Percentiles rank a stretch among this genome's conserved stretches.
These are phyloP conservation scores for Mrakia gelida DNA, from an alignment of 768 basidiomycete genomes.

Conservation along the genomic window DNA sequence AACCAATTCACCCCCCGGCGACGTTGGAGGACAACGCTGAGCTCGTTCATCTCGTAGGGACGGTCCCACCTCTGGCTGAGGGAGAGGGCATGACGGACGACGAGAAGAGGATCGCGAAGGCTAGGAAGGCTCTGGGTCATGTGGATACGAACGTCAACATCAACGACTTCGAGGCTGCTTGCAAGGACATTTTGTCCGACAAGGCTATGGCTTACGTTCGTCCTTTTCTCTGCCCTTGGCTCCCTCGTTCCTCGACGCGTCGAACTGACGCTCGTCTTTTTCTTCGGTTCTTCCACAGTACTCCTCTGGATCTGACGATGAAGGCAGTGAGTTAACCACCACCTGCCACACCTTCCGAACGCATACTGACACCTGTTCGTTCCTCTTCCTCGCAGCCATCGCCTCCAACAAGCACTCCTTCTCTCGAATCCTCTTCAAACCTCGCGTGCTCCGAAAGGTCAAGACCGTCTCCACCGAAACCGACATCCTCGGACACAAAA, in stretches of 20 bases:
- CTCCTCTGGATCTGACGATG: slow-evolving; percentile 21
- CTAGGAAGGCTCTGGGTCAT: slow-evolving; percentile 4
- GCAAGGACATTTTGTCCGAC: slow-evolving; percentile 26
- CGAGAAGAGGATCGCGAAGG: slow-evolving; percentile 9
- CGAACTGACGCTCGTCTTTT: neutral
- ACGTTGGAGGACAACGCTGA: slow-evolving; percentile 15
- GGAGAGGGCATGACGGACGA: slow-evolving; percentile 2
- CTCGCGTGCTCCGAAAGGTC: slow-evolving; percentile 30
- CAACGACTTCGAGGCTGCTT: slow-evolving; percentile 25
- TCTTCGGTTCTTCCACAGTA: neutral
- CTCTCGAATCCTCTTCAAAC: slow-evolving; percentile 27
- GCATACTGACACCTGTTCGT: neutral
- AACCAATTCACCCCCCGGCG: slow-evolving; percentile 31
- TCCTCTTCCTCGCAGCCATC: neutral
- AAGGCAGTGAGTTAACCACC: neutral
- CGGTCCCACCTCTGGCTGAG: neutral
- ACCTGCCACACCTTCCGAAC: neutral
- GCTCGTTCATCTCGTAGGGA: neutral
- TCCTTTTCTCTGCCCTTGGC: neutral
- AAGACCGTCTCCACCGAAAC: slow-evolving; percentile 22
- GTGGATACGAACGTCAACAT: slow-evolving; percentile 29
- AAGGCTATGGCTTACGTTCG: slow-evolving; percentile 21
- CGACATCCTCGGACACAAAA: slow-evolving; percentile 24
- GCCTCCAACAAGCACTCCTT: slow-evolving; percentile 14
- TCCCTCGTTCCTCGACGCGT: neutral